phyloP scores from a whole-genome alignment of 345 rosid genomes.

The Viola odorata region DNA sequence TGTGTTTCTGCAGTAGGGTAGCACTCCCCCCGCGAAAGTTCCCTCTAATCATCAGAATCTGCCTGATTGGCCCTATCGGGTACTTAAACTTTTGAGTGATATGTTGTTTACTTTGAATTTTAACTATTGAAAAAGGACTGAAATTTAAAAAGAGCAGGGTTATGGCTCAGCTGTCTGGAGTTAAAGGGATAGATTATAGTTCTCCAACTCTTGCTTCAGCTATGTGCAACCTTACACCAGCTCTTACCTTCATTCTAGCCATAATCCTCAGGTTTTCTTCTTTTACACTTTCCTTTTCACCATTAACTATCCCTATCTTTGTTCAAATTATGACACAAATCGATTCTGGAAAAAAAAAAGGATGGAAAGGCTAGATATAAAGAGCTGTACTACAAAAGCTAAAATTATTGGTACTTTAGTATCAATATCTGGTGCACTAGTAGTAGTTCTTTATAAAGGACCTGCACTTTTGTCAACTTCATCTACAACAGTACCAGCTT shows the following conservation, averaged over 20 bases:
- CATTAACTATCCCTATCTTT: neutral
- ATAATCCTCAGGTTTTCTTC: constrained; percentile 14
- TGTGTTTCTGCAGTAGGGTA: constrained; percentile 8
- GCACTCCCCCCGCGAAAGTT: constrained; percentile 15
- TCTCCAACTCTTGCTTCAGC: constrained; percentile 47
- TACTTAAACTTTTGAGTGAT: neutral
- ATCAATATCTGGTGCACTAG: constrained; percentile 33
- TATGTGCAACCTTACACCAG: constrained; percentile 38
- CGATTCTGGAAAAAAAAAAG: constrained; percentile 9
- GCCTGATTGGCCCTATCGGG: constrained; percentile 30
- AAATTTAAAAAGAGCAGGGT: constrained; percentile 15
- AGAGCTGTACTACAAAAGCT: constrained; percentile 20
- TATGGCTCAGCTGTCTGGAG: constrained; percentile 12
- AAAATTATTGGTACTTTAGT: constrained; percentile 27
- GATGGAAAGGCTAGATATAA: constrained; percentile 31
- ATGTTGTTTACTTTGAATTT: neutral
- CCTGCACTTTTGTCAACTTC: constrained; percentile 13
- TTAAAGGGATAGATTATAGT: constrained; percentile 30
- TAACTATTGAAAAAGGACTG: neutral
- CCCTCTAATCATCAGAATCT: constrained; percentile 18
- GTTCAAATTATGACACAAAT: neutral
- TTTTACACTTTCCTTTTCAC: neutral
- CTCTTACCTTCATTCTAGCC: constrained; percentile 32
- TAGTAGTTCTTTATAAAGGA: constrained; percentile 31
- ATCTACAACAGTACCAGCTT: neutral